Percentiles rank a stretch among this genome's conserved stretches.
These are phyloP conservation scores for Phytophthora sansomeana DNA, from an alignment of 352 stramenopile species.

Conservation along the genomic window DNA sequence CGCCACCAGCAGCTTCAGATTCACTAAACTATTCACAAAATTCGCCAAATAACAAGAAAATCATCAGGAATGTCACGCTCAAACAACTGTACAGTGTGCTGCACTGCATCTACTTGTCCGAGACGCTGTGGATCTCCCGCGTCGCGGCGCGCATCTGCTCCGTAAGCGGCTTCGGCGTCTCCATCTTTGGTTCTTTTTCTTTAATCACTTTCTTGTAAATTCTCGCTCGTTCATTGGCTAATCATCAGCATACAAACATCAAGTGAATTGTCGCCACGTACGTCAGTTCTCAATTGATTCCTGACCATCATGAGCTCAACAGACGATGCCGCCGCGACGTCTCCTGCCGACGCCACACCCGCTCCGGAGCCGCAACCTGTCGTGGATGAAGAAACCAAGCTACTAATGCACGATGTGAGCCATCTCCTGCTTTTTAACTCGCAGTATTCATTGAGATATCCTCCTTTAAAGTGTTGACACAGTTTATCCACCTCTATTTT, in stretches of 20 bases:
- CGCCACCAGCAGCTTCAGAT: conserved; percentile 72
- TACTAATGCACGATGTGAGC: conserved; percentile 48
- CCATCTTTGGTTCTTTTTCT: conserved; percentile 13
- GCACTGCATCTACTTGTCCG: conserved; percentile 51
- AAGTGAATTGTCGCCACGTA: conserved; percentile 19
- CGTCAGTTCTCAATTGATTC: conserved; percentile 21
- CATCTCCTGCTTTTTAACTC: neutral
- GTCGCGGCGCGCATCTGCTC: conserved; percentile 63
- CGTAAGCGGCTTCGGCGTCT: conserved; percentile 30
- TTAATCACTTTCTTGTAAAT: conserved; percentile 12
- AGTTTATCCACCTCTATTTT: neutral
- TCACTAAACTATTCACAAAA: conserved; percentile 55
- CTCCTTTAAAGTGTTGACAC: conserved; percentile 8
- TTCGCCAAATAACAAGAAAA: neutral
- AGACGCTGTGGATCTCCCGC: conserved; percentile 58
- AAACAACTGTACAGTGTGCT: neutral
- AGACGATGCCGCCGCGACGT: neutral
- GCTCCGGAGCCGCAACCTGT: neutral
- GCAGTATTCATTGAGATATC: conserved; percentile 11
- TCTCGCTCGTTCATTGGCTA: conserved; percentile 16
- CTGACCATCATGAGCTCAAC: conserved; percentile 3
- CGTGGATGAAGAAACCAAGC: conserved; percentile 40
- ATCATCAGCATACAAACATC: conserved; percentile 1
- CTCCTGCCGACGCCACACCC: neutral
- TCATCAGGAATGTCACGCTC: neutral